Evolutionary conservation across 768 basidiomycete genomes (phyloP), one percentile per base, ranked within the genome.

Genomic region (Termitomyces sp.): DNA sequence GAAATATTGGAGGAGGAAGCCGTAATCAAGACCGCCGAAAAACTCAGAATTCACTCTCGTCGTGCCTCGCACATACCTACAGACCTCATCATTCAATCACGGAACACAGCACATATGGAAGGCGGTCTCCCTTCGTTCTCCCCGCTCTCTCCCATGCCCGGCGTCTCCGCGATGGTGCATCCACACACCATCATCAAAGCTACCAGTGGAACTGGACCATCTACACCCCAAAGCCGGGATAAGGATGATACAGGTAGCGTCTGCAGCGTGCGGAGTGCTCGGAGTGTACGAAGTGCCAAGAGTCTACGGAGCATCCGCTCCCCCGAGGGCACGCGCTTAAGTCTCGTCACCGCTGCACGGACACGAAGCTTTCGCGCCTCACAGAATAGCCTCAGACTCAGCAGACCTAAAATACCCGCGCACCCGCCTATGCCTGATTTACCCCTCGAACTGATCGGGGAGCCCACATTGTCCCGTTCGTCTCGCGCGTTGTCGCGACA

Each of bases 341-440:
- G 74, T 37, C 74, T 77, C 8, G 75, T 91, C 2, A 77, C 77
- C 5, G 84, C 89, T 5, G 89, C 90, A 1, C 79, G 81, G 55
- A 78, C 72, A 55, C 78, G 88, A 40, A 87, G 85, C 65, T 73
- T 75, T 42, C 76, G 85, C 1, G 75, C 81, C 8, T 88, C 87
- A 5, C 81, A 84, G 60, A 78, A 81, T 22, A 88, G 85, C 63
- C 70, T 91, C 8, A 80, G 88, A 1, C 70, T 89, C 22, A 84
- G 81, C 48, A 74, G 47, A 47, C 22, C 53, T 64, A 66, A 21
- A 59, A 60, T 40, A 9, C 26, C 57, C 19, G 45, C 45, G 6
- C 71, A 62, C n/a, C 74, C 62, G 26, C 73, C 66, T 35, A 68
- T 70, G 2, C 73, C 66, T 15, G 70, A 67, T 53, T 63, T 68